These are phyloP conservation scores for Rhododendron molle DNA, from an alignment of 148 eudicot genomes.

Conservation along the genomic window DNA sequence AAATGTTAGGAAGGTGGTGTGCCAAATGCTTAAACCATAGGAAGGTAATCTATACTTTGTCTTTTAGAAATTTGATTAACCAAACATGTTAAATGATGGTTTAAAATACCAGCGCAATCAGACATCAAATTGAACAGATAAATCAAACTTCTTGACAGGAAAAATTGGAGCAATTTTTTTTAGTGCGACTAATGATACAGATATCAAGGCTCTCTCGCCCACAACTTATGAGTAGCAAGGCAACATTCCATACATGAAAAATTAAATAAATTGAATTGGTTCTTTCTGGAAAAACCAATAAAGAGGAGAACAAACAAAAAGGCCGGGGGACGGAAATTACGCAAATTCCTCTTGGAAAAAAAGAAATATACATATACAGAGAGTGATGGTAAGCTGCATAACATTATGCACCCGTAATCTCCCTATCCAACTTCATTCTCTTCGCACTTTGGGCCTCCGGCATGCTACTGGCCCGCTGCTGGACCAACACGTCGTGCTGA, in stretches of 20 bases:
- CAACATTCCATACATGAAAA: slow-evolving; percentile 6
- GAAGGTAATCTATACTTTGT: no score
- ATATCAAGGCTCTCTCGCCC: slow-evolving; percentile 4
- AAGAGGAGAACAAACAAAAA: not conserved
- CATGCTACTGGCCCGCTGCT: slow-evolving; percentile 33
- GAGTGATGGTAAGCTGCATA: slow-evolving; percentile 11
- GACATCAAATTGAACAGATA: not conserved
- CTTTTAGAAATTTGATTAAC: no score
- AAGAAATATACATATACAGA: slow-evolving; percentile 6
- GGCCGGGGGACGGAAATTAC: not conserved
- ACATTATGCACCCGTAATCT: slow-evolving; percentile 48
- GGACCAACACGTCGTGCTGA: slow-evolving; percentile 48
- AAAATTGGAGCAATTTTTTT: not conserved
- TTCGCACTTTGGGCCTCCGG: slow-evolving; percentile 60
- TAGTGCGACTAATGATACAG: not conserved
- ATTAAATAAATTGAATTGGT: slow-evolving; percentile 11
- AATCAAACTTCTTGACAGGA: not conserved
- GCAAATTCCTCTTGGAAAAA: slow-evolving; percentile 11
- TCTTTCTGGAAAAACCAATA: slow-evolving; percentile 14
- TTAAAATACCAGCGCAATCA: not conserved
- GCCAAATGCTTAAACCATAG: no score
- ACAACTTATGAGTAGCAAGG: not conserved
- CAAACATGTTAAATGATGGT: no score
- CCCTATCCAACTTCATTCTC: slow-evolving; percentile 78
- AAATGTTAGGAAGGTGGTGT: no score